Percentiles rank a stretch among this genome's conserved stretches.
phyloP scores from a whole-genome alignment of 169 alveolate species.

The Babesia ovis region DNA sequence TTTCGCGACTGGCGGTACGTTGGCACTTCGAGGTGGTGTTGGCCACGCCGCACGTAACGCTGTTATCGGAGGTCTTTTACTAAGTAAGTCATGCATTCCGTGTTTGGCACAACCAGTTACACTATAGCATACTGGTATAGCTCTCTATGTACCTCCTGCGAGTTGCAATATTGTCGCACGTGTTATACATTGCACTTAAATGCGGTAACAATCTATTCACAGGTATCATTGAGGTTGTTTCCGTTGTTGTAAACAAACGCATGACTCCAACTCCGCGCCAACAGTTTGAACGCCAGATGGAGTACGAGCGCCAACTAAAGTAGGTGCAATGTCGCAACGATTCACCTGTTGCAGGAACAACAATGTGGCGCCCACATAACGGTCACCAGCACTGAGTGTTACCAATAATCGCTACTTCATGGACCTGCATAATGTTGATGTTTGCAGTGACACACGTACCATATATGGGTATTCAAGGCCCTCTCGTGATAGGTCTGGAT shows the following conservation, averaged over 20 bases:
- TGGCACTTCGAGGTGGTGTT: constrained; percentile 88
- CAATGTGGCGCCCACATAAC: constrained; percentile 11
- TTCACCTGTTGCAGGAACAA: neutral
- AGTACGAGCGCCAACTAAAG: constrained; percentile 67
- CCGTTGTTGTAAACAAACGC: constrained; percentile 79
- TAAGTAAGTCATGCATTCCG: constrained; percentile 57
- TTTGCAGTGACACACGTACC: constrained; percentile 2
- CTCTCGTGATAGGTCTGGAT: constrained; percentile 77
- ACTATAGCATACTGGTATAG: no score
- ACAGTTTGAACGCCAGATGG: constrained; percentile 84
- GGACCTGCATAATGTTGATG: constrained; percentile 32
- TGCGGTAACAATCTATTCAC: neutral
- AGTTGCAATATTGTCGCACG: neutral
- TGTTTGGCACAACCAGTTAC: neutral
- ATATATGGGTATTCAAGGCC: constrained; percentile 76
- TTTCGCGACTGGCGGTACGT: constrained; percentile 91
- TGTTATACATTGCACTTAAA: neutral
- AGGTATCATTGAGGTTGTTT: constrained; percentile 87
- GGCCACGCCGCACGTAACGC: constrained; percentile 86
- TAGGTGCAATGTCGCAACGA: constrained; percentile 3
- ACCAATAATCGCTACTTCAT: constrained; percentile 82
- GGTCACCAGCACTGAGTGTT: constrained; percentile 81
- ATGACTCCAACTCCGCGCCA: constrained; percentile 86
- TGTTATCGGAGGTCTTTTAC: constrained; percentile 86
- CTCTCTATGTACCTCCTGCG: neutral